These are phyloP conservation scores for Globisporangium lucens DNA, from an alignment of 352 stramenopile species.

Conservation along the genomic window DNA sequence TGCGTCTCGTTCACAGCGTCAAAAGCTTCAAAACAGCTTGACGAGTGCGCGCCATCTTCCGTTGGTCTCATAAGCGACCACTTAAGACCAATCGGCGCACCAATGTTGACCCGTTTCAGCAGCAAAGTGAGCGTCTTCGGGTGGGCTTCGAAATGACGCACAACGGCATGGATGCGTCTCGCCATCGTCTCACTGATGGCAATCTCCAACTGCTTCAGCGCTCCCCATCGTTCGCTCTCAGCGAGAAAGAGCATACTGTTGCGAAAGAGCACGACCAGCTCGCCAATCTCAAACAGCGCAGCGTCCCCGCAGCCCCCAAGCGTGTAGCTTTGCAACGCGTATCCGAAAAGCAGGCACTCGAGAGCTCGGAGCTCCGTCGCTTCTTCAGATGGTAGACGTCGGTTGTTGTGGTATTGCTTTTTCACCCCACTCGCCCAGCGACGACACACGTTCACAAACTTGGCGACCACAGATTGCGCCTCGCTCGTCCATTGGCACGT, in stretches of 20 bases:
- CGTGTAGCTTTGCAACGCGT: slow-evolving; percentile 32
- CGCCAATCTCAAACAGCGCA: slow-evolving; percentile 29
- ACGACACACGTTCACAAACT: slow-evolving; percentile 4
- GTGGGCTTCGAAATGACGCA: not conserved
- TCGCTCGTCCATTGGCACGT: not conserved
- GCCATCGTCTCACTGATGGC: slow-evolving; percentile 33
- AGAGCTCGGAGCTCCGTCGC: slow-evolving; percentile 25
- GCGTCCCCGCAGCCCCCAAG: slow-evolving; percentile 4
- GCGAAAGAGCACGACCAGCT: slow-evolving; percentile 48
- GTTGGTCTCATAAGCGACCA: not conserved
- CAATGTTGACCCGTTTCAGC: slow-evolving; percentile 21
- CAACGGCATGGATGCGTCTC: slow-evolving; percentile 11
- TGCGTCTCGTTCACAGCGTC: slow-evolving; percentile 17
- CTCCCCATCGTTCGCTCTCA: not conserved
- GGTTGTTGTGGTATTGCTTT: slow-evolving; percentile 4
- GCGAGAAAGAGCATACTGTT: slow-evolving; percentile 16
- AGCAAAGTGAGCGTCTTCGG: slow-evolving; percentile 8
- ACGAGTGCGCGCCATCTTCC: not conserved
- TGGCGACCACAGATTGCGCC: not conserved
- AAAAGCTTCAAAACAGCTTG: slow-evolving; percentile 35
- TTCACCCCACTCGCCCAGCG: not conserved
- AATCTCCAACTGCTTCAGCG: not conserved
- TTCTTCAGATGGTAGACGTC: slow-evolving; percentile 7
- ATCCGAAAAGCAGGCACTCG: slow-evolving; percentile 44
- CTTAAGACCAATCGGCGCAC: slow-evolving; percentile 17